phyloP scores from a whole-genome alignment of 2,329 filamentous ascomycete species.

The Tolypocladium cylindrosporum region DNA sequence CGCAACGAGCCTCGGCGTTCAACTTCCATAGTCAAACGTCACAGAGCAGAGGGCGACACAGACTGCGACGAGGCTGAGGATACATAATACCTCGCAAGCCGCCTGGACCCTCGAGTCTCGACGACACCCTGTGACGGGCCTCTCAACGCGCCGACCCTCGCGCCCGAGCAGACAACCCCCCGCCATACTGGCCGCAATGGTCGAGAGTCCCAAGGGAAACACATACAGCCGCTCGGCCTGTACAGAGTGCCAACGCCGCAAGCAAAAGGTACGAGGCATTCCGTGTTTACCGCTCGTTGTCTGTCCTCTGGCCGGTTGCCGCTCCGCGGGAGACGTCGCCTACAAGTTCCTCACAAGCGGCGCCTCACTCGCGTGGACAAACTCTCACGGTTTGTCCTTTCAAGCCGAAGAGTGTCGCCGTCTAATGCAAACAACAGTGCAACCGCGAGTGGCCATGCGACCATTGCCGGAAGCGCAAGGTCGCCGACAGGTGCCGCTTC shows the following conservation, averaged over 20 bases:
- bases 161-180: neutral
- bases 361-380: neutral
- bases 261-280: conserved; percentile 22
- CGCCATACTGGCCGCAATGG: conserved; percentile 5
- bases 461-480: conserved; percentile 28
- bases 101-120: neutral
- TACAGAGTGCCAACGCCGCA: conserved; percentile 30
- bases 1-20: neutral
- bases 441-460: conserved; percentile 29
- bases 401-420: neutral
- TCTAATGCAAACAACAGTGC: conserved; percentile 15
- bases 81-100: neutral
- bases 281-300: neutral
- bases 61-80: neutral
- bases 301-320: neutral
- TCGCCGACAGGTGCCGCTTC: conserved; percentile 25
- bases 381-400: neutral
- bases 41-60: neutral
- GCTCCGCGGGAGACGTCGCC: neutral
- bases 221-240: conserved; percentile 24
- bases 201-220: conserved; percentile 5
- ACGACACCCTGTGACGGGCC: neutral
- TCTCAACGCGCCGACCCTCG: neutral
- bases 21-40: neutral
- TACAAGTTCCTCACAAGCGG: neutral